Evolutionary conservation across 1,139 yeast species (phyloP).

Genomic region (Geotrichum klebahnii): DNA sequence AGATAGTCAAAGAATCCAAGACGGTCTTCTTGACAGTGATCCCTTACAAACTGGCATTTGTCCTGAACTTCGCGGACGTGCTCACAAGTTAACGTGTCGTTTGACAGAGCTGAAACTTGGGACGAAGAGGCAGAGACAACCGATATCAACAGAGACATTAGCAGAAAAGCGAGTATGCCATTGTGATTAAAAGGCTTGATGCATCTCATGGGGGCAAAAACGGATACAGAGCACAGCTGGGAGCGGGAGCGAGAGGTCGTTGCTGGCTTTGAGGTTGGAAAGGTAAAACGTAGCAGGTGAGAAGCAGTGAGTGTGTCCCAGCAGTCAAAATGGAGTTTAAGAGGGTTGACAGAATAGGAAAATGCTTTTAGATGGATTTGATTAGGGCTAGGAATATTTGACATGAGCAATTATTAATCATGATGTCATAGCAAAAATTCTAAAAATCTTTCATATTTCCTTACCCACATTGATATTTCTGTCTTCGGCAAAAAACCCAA

Average conservation of each 20-base stretch:
- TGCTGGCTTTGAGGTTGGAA: background rate
- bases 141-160: background rate
- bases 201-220: background rate
- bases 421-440: background rate
- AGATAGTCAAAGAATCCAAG: constrained; percentile 37
- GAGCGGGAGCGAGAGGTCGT: background rate
- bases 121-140: constrained; percentile 4
- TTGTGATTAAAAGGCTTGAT: background rate
- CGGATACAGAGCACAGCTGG: background rate
- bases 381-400: constrained; percentile 5
- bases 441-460: background rate
- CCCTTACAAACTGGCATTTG: constrained; percentile 36
- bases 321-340: background rate
- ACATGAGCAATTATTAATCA: background rate
- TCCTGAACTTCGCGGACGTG: constrained; percentile 29
- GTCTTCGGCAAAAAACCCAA: no score
- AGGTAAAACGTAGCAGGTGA: background rate
- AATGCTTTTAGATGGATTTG: constrained; percentile 1
- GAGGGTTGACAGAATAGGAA: constrained; percentile 1
- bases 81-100: constrained; percentile 21
- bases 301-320: background rate
- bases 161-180: background rate
- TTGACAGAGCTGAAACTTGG: no score
- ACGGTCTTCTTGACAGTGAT: constrained; percentile 34
- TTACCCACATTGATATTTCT: background rate